Evolutionary conservation across 805 yeast genomes (phyloP), one percentile per base, ranked within the genome.

Genomic region (Metschnikowia lachancei): DNA sequence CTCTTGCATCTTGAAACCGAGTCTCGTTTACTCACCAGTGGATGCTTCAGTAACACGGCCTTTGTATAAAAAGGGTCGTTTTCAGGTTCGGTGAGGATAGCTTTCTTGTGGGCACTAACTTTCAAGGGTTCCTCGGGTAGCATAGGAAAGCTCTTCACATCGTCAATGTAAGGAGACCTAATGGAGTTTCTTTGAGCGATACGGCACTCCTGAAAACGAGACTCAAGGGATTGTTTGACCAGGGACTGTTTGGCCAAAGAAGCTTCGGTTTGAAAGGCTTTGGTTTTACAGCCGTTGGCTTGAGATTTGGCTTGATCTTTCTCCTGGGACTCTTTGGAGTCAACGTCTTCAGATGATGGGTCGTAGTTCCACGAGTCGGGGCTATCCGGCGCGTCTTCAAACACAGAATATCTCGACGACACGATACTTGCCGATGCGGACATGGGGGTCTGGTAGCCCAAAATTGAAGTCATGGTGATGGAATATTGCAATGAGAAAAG

Each of bases 331-430:
- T 26, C 28, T 10, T 26, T 26, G 10, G 28, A 26, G 11, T 3
- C 28, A 3, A 26, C 6, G 5, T 30, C 28, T n/a, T 10, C 41
- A 12, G 32, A 16, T 4, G 39, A 29, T 18, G 26, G 3, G 1
- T 11, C 45, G 8, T 17, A 16, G 4, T 30, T 28, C 48, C 48
- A 45, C 13, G 48, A 50, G 16, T 44, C 45, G 10, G 55, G 51
- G 29, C 49, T 51, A 24, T 41, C 36, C 1, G 55, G 53, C 8
- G 46, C 44, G 7, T 47, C 43, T 26, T 57, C 60, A 32, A 58
- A 58, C 13, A 58, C 33, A 8, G 60, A 53, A 17, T 51, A 40
- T 13, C 33, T 39, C 16, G 41, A 29, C n/a, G 55, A 49, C 18
- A 14, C 14, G 13, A 33, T 6, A 36, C 55, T 50, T 16, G 42